phyloP scores from a whole-genome alignment of 2,329 filamentous ascomycete genomes.

The Fusarium setosum region DNA sequence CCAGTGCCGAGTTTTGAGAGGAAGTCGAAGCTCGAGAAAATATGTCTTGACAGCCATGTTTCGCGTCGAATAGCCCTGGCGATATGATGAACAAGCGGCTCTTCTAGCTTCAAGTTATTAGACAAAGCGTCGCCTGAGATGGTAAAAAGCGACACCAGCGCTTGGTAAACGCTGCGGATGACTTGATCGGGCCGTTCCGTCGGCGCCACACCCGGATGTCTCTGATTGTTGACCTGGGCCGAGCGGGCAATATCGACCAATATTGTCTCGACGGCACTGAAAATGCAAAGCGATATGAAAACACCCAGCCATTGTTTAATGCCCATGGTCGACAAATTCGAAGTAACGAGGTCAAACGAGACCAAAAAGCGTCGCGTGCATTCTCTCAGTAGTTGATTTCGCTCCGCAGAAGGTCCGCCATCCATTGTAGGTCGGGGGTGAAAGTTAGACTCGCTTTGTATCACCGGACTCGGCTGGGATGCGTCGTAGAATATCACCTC shows the following conservation, averaged over 20 bases:
- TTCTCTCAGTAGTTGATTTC: conserved; percentile 60
- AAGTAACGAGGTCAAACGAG: conserved; percentile 60
- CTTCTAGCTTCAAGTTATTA: conserved; percentile 56
- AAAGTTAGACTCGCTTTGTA: conserved; percentile 41
- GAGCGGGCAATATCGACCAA: conserved; percentile 56
- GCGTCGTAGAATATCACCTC: conserved; percentile 67
- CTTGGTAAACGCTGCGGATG: conserved; percentile 64
- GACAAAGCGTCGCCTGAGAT: conserved; percentile 57
- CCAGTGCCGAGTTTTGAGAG: conserved; percentile 60
- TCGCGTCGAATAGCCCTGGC: conserved; percentile 59
- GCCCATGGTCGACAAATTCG: conserved; percentile 52
- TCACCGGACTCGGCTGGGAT: conserved; percentile 58
- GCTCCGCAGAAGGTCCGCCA: conserved; percentile 58
- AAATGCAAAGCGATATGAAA: conserved; percentile 68
- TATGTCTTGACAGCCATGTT: conserved; percentile 59
- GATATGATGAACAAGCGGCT: conserved; percentile 55
- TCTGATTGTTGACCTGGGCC: conserved; percentile 23
- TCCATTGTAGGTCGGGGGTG: conserved; percentile 50
- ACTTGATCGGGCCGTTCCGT: conserved; percentile 36
- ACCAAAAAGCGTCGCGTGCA: conserved; percentile 64
- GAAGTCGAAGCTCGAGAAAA: conserved; percentile 62
- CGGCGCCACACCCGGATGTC: conserved; percentile 10
- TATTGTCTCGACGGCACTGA: conserved; percentile 65
- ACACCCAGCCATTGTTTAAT: conserved; percentile 62
- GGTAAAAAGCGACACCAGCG: conserved; percentile 61